Conservation (phyloP, 2,329 filamentous ascomycete species). For the Sporothrix euskadiensis region DNA sequence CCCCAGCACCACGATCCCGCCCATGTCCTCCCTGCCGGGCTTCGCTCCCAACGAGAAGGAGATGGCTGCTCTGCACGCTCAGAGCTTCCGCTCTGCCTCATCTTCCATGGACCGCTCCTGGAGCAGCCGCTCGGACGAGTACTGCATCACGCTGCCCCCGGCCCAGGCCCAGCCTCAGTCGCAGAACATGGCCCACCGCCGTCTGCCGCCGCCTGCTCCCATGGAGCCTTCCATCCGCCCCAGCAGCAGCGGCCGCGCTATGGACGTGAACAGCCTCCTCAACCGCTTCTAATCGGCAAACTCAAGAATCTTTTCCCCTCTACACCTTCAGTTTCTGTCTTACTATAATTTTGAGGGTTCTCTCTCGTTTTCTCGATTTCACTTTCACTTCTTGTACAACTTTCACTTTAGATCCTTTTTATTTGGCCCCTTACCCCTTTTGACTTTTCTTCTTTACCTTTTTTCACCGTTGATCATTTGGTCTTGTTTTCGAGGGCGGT, state of each 20-base stretch:
- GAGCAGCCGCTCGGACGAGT: slow-evolving; percentile 20
- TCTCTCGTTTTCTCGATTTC: background rate
- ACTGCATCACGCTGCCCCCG: background rate
- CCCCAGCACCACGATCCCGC: background rate
- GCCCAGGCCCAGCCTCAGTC: background rate
- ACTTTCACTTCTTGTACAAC: background rate
- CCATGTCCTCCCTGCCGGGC: background rate
- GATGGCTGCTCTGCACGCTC: background rate
- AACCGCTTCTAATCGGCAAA: background rate
- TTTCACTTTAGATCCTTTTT: background rate
- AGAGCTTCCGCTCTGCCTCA: background rate
- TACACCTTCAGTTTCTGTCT: background rate
- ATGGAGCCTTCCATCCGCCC: background rate
- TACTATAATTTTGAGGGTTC: background rate
- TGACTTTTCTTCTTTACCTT: background rate
- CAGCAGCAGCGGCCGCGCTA: background rate
- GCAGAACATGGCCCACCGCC: background rate
- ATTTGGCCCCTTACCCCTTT: background rate
- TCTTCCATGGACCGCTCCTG: slow-evolving; percentile 13
- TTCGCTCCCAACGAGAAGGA: slow-evolving; percentile 1
- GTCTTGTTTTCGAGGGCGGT: background rate
- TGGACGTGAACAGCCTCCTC: background rate
- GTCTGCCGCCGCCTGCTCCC: background rate
- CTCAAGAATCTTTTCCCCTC: background rate
- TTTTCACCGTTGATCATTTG: background rate